Percentiles rank a stretch among this genome's conserved stretches.
Evolutionary conservation across 208 protist genomes (phyloP).

Genomic region (Leishmania amazonensis): DNA sequence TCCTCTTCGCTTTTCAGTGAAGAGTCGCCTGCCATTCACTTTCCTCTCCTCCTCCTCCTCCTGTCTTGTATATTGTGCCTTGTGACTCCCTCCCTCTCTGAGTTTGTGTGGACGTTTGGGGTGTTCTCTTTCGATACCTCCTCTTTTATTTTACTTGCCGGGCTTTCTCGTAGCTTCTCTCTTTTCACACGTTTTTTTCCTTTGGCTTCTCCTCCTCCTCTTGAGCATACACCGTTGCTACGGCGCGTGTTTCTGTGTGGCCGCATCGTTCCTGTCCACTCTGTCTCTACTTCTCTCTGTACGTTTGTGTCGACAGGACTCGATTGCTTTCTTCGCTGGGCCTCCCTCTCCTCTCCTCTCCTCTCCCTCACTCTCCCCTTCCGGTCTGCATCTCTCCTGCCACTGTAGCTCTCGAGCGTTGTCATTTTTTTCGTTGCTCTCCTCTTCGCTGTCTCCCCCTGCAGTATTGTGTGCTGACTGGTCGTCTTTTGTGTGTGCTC

Average conservation of each 20-base stretch:
- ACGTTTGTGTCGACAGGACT: not conserved
- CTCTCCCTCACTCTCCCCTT: not conserved
- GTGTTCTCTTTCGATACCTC: not conserved
- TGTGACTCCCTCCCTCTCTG: not conserved
- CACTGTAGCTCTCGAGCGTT: not conserved
- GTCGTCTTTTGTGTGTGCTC: not conserved
- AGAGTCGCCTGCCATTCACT: not conserved
- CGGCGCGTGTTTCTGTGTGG: not conserved
- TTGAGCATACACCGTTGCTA: not conserved
- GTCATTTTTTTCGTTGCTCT: not conserved
- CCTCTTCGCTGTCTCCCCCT: not conserved
- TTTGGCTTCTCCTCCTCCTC: not conserved
- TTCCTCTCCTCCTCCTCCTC: too few relatives aligned
- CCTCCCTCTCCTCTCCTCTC: not conserved
- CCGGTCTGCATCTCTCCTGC: not conserved
- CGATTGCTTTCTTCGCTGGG: not conserved
- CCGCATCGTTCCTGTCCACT: not conserved
- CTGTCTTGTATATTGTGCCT: not conserved
- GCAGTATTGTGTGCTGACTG: not conserved
- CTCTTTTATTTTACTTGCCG: not conserved
- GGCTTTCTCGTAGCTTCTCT: not conserved
- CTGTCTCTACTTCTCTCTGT: not conserved
- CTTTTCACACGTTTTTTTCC: not conserved
- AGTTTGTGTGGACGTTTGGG: not conserved
- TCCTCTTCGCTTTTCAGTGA: not conserved